Percentiles rank a stretch among this genome's conserved stretches.
These are phyloP conservation scores for Leucaena leucocephala DNA, from an alignment of 306 rosid species.

Conservation along the genomic window DNA sequence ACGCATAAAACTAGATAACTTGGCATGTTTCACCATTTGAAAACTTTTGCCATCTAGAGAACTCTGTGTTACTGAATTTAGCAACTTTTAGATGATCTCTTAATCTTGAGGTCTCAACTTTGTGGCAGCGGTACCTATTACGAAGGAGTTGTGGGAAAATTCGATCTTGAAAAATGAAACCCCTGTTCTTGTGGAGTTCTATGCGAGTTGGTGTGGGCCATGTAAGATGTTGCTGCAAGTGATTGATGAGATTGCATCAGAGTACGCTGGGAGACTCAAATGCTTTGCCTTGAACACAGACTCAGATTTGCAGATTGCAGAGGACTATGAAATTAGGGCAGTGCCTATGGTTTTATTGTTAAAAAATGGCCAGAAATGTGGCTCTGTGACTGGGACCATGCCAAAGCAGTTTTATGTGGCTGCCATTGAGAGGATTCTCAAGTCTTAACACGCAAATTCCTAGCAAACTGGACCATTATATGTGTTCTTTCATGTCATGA, in stretches of 20 bases:
- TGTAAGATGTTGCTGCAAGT: constrained; percentile 91
- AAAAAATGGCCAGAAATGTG: constrained; percentile 79
- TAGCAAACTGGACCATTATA: constrained; percentile 14
- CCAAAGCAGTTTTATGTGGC: constrained; percentile 89
- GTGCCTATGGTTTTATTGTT: constrained; percentile 91
- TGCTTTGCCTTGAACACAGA: constrained; percentile 83
- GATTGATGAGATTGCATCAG: constrained; percentile 72
- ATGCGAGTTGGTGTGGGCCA: constrained; percentile 95
- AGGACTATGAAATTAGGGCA: constrained; percentile 80
- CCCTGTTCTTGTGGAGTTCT: constrained; percentile 87
- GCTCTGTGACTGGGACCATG: constrained; percentile 88
- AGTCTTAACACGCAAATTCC: constrained; percentile 42
- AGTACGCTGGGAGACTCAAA: constrained; percentile 74
- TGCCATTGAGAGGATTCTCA: constrained; percentile 81
- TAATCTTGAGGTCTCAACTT: constrained; percentile 34
- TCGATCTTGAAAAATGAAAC: constrained; percentile 61
- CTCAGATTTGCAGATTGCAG: constrained; percentile 65
- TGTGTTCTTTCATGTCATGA: constrained; percentile 28
- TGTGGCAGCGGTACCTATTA: constrained; percentile 63
- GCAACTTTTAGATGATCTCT: background rate
- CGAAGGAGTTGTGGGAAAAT: constrained; percentile 71
- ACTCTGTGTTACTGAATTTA: too few relatives aligned
- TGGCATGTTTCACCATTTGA: too few relatives aligned
- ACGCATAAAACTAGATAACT: background rate
- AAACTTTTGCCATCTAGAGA: too few relatives aligned